Evolutionary conservation across 352 stramenopile genomes (phyloP).

Genomic region (Pythium dissotocum): DNA sequence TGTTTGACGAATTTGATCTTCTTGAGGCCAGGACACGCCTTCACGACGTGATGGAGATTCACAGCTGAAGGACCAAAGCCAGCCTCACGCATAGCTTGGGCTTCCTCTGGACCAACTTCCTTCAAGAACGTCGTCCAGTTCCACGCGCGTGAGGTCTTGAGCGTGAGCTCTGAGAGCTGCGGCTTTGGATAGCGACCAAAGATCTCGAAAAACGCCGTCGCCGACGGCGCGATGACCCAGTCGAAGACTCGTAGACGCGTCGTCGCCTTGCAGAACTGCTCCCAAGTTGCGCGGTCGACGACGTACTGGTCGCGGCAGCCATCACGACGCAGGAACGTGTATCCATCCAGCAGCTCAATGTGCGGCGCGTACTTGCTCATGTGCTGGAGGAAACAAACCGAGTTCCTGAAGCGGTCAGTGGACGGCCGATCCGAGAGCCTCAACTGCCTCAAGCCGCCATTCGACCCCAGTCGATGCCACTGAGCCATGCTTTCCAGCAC

Average conservation of each 20-base stretch:
- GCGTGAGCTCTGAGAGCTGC: conserved; percentile 4
- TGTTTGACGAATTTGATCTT: conserved; percentile 3
- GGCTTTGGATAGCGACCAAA: conserved; percentile 15
- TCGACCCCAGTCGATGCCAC: conserved; percentile 2
- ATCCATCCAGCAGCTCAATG: conserved; percentile 12
- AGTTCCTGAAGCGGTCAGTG: background rate
- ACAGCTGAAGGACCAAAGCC: background rate
- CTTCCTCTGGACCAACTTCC: background rate
- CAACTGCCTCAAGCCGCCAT: conserved; percentile 8
- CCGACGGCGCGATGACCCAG: conserved; percentile 9
- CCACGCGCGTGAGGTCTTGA: conserved; percentile 15
- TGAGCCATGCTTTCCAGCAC: background rate
- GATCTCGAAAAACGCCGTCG: conserved; percentile 18
- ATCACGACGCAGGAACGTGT: background rate
- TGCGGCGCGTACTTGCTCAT: conserved; percentile 7
- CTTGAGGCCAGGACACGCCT: conserved; percentile 18
- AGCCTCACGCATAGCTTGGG: background rate
- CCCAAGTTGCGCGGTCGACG: conserved; percentile 5
- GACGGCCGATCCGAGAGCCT: background rate
- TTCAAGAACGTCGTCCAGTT: conserved; percentile 10
- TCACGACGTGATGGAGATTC: background rate
- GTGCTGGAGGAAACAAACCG: background rate
- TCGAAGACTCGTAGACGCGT: conserved; percentile 10
- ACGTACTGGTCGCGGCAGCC: conserved; percentile 9
- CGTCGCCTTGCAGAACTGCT: conserved; percentile 11